These are phyloP conservation scores for Yamadazyma nakazawae DNA, from an alignment of 805 yeast genomes.

Conservation along the genomic window DNA sequence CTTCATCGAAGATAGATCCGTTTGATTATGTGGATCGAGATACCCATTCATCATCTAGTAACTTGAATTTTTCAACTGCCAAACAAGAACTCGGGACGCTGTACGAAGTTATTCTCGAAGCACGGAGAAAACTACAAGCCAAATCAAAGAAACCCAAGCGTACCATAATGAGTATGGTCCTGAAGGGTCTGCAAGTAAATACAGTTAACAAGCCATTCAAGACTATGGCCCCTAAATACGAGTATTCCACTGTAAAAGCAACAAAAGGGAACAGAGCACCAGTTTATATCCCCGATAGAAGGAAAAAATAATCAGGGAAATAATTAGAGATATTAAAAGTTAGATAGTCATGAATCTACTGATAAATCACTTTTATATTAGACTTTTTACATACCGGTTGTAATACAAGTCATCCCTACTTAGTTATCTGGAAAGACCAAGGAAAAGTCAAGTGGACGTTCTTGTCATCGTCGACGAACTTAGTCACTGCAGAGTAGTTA, in stretches of 20 bases:
- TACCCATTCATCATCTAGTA: neutral
- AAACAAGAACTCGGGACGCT: conserved; percentile 4
- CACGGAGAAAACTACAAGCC: conserved; percentile 4
- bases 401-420: conserved; percentile 27
- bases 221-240: conserved; percentile 6
- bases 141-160: neutral
- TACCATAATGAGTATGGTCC: neutral
- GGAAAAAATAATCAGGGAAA: neutral
- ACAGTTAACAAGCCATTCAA: neutral
- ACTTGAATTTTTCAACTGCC: conserved; percentile 4
- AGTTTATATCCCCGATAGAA: conserved; percentile 29
- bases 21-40: conserved; percentile 1
- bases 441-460: conserved; percentile 67
- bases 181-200: neutral
- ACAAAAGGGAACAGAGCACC: conserved; percentile 25
- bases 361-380: neutral
- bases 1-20: conserved; percentile 1
- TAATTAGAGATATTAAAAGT: neutral
- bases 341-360: too few relatives aligned
- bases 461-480: conserved; percentile 85
- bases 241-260: neutral
- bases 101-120: conserved; percentile 5
- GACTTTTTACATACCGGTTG: neutral
- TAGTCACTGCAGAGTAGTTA: conserved; percentile 72
- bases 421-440: conserved; percentile 83